Percentiles rank a stretch among this genome's conserved stretches.
Conservation (phyloP, 179 eudicot species). For the Beta macrorhiza region DNA sequence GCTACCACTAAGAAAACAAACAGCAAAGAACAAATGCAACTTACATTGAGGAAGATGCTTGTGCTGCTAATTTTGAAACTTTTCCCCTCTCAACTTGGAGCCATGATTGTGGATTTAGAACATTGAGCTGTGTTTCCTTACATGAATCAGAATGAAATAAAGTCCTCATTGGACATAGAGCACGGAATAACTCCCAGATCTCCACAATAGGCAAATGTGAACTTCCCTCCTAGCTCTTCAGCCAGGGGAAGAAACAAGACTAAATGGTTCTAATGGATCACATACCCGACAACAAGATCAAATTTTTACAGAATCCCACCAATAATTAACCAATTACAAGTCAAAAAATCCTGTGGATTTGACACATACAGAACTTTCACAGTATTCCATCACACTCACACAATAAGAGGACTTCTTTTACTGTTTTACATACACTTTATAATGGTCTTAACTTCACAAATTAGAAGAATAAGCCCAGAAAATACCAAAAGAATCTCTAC, state of each 20-base stretch:
- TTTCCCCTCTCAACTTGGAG: slow-evolving; percentile 97
- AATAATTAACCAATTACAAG: slow-evolving; percentile 15
- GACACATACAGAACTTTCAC: background rate
- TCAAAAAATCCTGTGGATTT: slow-evolving; percentile 5
- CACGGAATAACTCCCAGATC: slow-evolving; percentile 77
- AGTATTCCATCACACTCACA: slow-evolving; percentile 14
- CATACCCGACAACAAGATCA: slow-evolving; percentile 8
- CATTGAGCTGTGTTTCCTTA: slow-evolving; percentile 76
- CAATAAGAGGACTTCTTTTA: slow-evolving; percentile 11
- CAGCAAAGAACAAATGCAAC: slow-evolving; percentile 27
- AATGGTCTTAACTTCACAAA: slow-evolving; percentile 16
- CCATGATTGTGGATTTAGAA: slow-evolving; percentile 93
- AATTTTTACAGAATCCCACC: slow-evolving; percentile 13
- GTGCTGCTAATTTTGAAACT: slow-evolving; percentile 55
- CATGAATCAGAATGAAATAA: slow-evolving; percentile 77
- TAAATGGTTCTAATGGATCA: slow-evolving; percentile 8
- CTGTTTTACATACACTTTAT: slow-evolving; percentile 19
- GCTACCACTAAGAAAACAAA: slow-evolving; percentile 2
- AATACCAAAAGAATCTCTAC: slow-evolving; percentile 45
- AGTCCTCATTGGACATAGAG: slow-evolving; percentile 90
- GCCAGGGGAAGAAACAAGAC: slow-evolving; percentile 9
- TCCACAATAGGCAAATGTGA: slow-evolving; percentile 61
- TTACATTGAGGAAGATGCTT: slow-evolving; percentile 81
- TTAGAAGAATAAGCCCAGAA: slow-evolving; percentile 25
- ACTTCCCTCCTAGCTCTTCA: slow-evolving; percentile 26